Evolutionary conservation across 176 grass and related monocot species (phyloP).

Genomic region (Pontederia crassipes): DNA sequence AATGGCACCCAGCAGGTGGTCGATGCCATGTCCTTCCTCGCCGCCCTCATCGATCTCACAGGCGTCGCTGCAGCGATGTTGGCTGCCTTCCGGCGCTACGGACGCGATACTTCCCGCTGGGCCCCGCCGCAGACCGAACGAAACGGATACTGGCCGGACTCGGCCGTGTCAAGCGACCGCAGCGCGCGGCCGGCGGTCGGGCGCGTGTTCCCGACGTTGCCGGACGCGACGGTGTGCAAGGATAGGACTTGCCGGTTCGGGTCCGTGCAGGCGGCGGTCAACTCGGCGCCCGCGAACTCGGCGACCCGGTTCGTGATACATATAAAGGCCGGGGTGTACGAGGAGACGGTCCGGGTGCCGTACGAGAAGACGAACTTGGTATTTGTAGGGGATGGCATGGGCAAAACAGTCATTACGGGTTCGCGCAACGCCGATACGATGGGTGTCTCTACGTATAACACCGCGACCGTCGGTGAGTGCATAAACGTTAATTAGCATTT

Average conservation of each 20-base stretch:
- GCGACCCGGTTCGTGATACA: conserved; percentile 38
- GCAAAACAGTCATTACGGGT: conserved; percentile 64
- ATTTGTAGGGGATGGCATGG: conserved; percentile 72
- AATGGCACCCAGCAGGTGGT: conserved; percentile 49
- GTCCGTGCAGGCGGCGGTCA: conserved; percentile 33
- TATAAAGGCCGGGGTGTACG: conserved; percentile 72
- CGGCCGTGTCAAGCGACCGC: background rate
- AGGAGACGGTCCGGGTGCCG: conserved; percentile 62
- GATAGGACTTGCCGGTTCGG: background rate
- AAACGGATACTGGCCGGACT: conserved; percentile 71
- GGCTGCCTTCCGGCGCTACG: conserved; percentile 59
- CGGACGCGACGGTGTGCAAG: conserved; percentile 10
- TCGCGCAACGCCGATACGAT: conserved; percentile 55
- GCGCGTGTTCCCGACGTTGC: conserved; percentile 31
- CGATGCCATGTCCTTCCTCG: conserved; percentile 80
- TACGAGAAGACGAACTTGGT: conserved; percentile 79
- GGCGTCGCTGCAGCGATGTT: conserved; percentile 78
- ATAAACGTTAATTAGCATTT: background rate
- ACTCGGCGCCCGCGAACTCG: conserved; percentile 41
- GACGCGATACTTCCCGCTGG: conserved; percentile 48
- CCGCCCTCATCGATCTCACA: conserved; percentile 33
- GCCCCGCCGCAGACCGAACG: conserved; percentile 74
- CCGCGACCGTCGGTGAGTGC: conserved; percentile 75
- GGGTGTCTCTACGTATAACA: conserved; percentile 81
- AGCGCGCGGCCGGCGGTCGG: background rate